Conservation (phyloP, 2,329 filamentous ascomycete species). For the Pseudocercospora macadamiae region DNA sequence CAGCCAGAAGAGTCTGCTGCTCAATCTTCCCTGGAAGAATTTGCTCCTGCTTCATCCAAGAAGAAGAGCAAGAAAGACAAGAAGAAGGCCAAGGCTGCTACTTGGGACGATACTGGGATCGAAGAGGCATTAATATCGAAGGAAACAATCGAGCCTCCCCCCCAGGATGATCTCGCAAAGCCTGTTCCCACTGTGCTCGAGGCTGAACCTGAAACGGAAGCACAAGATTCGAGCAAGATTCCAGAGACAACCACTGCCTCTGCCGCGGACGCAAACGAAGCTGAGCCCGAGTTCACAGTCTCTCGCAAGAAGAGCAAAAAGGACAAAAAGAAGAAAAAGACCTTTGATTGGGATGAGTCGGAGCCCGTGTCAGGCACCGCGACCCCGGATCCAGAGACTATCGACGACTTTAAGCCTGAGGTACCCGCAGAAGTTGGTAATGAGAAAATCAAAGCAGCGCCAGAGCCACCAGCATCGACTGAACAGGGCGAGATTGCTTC, state of each 20-base stretch:
- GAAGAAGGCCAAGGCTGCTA: slow-evolving; percentile 18
- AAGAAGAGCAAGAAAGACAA: slow-evolving; percentile 35
- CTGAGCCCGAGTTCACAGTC: neutral
- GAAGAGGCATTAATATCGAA: too few relatives aligned
- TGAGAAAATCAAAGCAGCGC: neutral
- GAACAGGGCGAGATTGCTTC: too few relatives aligned
- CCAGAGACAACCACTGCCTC: neutral
- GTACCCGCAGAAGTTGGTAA: neutral
- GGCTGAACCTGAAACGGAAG: neutral
- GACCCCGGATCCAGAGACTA: neutral
- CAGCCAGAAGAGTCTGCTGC: slow-evolving; percentile 7
- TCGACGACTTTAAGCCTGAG: neutral
- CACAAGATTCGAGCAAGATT: neutral
- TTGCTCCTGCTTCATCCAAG: slow-evolving; percentile 13
- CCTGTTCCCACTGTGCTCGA: too few relatives aligned
- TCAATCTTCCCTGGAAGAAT: slow-evolving; percentile 16
- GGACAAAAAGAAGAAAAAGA: slow-evolving; percentile 13
- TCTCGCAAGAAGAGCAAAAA: slow-evolving; percentile 3
- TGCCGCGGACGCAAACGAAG: neutral
- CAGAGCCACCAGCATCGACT: neutral
- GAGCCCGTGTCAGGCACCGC: slow-evolving; percentile 10
- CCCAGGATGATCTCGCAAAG: too few relatives aligned
- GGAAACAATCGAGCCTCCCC: too few relatives aligned
- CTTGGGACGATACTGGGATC: slow-evolving; percentile 4
- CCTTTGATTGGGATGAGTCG: slow-evolving; percentile 8